A percentile compares a stretch with the other conserved stretches of the same genome.
Conservation (phyloP, 23 red algal species). For the Chondrus crispus region DNA sequence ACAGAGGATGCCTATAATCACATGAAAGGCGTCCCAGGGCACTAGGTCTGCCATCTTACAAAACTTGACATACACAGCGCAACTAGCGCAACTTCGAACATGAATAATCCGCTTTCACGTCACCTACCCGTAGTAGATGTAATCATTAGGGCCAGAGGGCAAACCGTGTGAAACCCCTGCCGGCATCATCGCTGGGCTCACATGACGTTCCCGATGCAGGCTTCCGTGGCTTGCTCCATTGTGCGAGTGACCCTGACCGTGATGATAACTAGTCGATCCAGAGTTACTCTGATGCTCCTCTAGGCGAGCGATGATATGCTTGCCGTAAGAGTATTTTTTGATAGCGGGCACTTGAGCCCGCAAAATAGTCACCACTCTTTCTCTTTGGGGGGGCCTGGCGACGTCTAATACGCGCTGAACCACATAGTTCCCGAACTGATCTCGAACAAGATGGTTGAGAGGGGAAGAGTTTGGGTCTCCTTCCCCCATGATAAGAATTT, state of each 20-base stretch:
- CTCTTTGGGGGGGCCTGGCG: constrained; percentile 67
- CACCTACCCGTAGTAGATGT: neutral
- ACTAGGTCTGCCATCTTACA: neutral
- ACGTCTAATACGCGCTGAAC: constrained; percentile 97
- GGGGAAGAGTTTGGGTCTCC: constrained; percentile 28
- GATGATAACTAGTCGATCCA: neutral
- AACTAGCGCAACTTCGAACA: neutral
- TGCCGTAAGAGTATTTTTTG: constrained; percentile 98
- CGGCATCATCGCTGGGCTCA: neutral
- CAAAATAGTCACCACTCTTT: constrained; percentile 76
- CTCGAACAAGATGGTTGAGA: constrained; percentile 71
- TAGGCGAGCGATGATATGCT: constrained; percentile 92
- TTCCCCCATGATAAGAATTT: constrained; percentile 78
- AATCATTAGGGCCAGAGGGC: neutral
- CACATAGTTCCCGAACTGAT: constrained; percentile 98
- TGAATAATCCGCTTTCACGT: neutral
- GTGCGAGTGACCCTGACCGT: neutral
- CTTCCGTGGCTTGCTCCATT: neutral
- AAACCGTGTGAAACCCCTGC: neutral
- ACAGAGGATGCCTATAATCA: too few species aligned
- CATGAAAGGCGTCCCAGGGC: neutral
- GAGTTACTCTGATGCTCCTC: constrained; percentile 42
- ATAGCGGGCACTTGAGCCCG: constrained; percentile 74
- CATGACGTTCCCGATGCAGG: too few species aligned
- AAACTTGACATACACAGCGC: neutral